Evolutionary conservation across 179 eudicot species (phyloP), one percentile per base, ranked within the genome.

Genomic region (Carnegiea gigantea): DNA sequence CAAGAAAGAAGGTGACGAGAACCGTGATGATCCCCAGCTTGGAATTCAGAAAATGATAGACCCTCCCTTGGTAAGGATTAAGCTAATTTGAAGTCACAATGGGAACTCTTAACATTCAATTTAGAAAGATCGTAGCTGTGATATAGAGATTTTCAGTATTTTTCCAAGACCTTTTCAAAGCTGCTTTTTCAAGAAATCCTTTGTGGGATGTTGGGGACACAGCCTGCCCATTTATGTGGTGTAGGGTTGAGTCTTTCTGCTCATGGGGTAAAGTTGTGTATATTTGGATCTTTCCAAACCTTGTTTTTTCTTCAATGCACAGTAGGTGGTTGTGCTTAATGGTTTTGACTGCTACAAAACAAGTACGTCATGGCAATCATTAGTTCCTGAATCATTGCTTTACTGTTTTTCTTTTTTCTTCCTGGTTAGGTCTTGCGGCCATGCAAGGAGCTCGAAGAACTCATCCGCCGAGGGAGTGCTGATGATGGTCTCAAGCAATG

Each of bases 381-480:
- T 46, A 11, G 11, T 23, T 62, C 68, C 68, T 62, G 30, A 67
- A 26, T 62, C 30, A 26, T 11, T 18, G 6, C 15, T 30, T 30
- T 36, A 17, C 14, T 70, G 6, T 49, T 44, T 24, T 8, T 15
- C 24, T n/a, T 6, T 48, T 59, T 0, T 79, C 12, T 68, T 23
- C 77, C 6, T 51, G 43, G 14, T 70, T 77, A 94, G 99, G 91
- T 89, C 67, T 83, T 96, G 88, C 86, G 86, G 78, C 93, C 98
- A 54, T 94, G 95, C 3, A 86, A 92, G 82, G 92, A 92, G 80
- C 90, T 96, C 70, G 92, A 93, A 76, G 85, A 88, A 82, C 90
- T 92, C 77, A 72, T 91, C 23, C 84, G 46, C 20, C 80, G 73
- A 33, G 89, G 83, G 21, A 88, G 89, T 44, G 77, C 74, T 4